Base-by-base conservation (phyloP, 345 rosid genomes). In the Citrus hindsii region DNA sequence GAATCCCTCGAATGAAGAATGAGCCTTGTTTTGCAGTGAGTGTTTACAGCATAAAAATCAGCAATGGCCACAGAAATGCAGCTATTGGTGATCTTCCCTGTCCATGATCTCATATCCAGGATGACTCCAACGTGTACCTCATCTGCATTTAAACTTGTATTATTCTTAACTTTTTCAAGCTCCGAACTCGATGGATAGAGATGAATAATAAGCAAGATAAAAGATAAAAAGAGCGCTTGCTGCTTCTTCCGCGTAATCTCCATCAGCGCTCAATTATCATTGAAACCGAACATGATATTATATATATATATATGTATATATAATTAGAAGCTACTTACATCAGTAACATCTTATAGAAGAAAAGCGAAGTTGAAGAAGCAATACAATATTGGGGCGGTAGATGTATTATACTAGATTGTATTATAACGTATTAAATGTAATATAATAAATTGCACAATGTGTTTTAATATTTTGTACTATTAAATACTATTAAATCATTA, bases 301-400 rank as follows among this genome's bases (percentile, higher is more conserved):
- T 7, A 1, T 37, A 1, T 37, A 1, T 35, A 0, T 35, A 1
- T 35, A 0, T 37, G 0, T 9, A 9, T 40, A 40, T 42, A 42
- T 10, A 40, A 40, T 40, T 40, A 40, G 3, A 0, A 40, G 46
- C 48, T 10, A 10, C 48, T 42, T 12, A 3, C 16, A 42, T 42
- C 0, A 12, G 48, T 42, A 42, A 42, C 16, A 42, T 42, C 48
- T 4, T 3, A 42, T 42, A 12, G 14, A 28, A 33, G 69, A 21
- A 35, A 33, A 8, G 28, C 19, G 46, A 40, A 40, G 46, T 40
- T 9, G 46, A 40, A 40, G 46, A 9, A 40, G 46, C 46, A 40
- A 40, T 40, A 9, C 10, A 40, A 40, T 40, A 40, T 40, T 40
- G 14, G 48, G 48, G 0, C 48, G 48, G 48, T 10, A 40, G 0